These are phyloP conservation scores for Lachnellula arida DNA, from an alignment of 2,329 filamentous ascomycete species.

Conservation along the genomic window DNA sequence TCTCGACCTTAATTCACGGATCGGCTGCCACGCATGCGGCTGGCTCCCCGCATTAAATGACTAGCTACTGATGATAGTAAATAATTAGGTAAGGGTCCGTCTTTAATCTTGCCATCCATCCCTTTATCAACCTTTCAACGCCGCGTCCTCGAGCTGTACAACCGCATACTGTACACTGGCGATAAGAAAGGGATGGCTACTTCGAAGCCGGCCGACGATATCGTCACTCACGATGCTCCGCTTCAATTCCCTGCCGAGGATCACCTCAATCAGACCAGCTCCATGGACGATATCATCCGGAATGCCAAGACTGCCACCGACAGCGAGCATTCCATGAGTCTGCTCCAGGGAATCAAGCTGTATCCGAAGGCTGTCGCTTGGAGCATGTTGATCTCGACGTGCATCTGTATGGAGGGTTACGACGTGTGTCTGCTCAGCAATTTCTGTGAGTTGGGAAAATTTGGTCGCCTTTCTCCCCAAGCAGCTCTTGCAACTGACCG, in stretches of 20 bases:
- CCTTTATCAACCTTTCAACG: not conserved
- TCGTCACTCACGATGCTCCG: slow-evolving; percentile 4
- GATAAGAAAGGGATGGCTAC: not conserved
- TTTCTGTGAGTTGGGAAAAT: slow-evolving; percentile 27
- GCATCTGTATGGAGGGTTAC: slow-evolving; percentile 89
- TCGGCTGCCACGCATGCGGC: not conserved
- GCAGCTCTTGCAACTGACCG: not conserved
- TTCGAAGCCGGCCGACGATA: not conserved
- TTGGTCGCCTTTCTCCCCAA: slow-evolving; percentile 6
- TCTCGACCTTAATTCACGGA: not conserved
- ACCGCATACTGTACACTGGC: not conserved
- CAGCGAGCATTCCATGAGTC: slow-evolving; percentile 64
- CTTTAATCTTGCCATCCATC: not conserved
- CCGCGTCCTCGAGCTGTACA: not conserved
- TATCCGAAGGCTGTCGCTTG: slow-evolving; percentile 85
- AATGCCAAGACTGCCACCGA: slow-evolving; percentile 48
- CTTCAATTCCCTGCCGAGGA: slow-evolving; percentile 24
- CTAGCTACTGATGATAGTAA: not conserved
- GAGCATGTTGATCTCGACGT: slow-evolving; percentile 83
- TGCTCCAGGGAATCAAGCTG: slow-evolving; percentile 70
- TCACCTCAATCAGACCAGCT: slow-evolving; percentile 20
- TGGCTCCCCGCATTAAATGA: not conserved
- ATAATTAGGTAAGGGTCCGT: not conserved
- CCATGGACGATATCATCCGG: slow-evolving; percentile 31
- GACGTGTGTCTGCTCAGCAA: slow-evolving; percentile 49